Conservation (phyloP, 192 early-diverging fungal species). For the Oehlia diaphana region DNA sequence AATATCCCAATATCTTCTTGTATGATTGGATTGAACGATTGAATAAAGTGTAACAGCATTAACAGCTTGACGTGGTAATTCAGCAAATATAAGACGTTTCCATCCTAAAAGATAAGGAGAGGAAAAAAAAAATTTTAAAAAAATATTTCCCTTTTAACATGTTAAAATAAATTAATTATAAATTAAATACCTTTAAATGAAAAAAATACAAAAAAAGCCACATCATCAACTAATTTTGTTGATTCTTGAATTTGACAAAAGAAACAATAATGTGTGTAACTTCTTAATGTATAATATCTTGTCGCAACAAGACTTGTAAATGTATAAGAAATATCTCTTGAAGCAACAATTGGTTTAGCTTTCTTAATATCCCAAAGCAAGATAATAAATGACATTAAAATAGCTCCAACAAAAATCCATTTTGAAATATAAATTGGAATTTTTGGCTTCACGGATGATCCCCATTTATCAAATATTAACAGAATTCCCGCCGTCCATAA, state of each 20-base stretch:
- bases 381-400: constrained; percentile 67
- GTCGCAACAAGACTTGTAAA: constrained; percentile 76
- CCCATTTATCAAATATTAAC: constrained; percentile 42
- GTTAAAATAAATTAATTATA: neutral
- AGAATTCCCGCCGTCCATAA: constrained; percentile 72
- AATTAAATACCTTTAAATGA: constrained; percentile 65
- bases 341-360: constrained; percentile 60
- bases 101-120: constrained; percentile 54
- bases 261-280: constrained; percentile 81
- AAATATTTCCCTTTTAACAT: neutral
- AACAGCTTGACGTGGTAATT: constrained; percentile 78
- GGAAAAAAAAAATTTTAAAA: neutral
- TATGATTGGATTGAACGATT: constrained; percentile 27
- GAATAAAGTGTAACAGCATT: constrained; percentile 54
- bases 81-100: constrained; percentile 82
- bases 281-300: constrained; percentile 70
- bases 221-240: constrained; percentile 59
- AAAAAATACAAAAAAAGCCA: constrained; percentile 89
- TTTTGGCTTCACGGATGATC: constrained; percentile 37
- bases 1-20: neutral
- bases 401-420: constrained; percentile 61
- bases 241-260: constrained; percentile 72
- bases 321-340: constrained; percentile 74
- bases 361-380: constrained; percentile 70
- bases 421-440: constrained; percentile 49